Percentiles rank a stretch among this genome's conserved stretches.
These are phyloP conservation scores for Cordyceps fumosorosea DNA, from an alignment of 2,329 filamentous ascomycete species.

Conservation along the genomic window DNA sequence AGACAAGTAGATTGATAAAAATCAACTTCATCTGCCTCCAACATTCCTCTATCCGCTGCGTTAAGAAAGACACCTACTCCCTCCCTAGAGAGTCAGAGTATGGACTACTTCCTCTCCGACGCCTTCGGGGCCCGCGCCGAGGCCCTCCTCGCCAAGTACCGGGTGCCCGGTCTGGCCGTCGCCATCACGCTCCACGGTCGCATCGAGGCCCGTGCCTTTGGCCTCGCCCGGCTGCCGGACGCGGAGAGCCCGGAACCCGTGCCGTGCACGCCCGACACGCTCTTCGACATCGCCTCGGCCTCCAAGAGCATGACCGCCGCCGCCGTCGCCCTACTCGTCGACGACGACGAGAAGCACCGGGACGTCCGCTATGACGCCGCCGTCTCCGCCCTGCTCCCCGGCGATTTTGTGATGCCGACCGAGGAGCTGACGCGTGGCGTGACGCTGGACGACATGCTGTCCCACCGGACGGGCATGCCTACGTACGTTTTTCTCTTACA, in stretches of 20 bases:
- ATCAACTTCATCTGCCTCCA: too few relatives aligned
- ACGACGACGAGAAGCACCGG: slow-evolving; percentile 18
- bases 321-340: slow-evolving; percentile 20
- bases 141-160: slow-evolving; percentile 13
- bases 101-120: slow-evolving; percentile 9
- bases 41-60: too few relatives aligned
- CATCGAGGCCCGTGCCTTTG: slow-evolving; percentile 20
- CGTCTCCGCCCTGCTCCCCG: slow-evolving; percentile 21
- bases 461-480: slow-evolving; percentile 22
- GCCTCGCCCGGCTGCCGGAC: slow-evolving; percentile 16
- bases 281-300: slow-evolving; percentile 23
- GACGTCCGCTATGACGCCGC: slow-evolving; percentile 20
- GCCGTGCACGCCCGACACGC: slow-evolving; percentile 20
- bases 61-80: too few relatives aligned
- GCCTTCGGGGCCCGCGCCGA: slow-evolving; percentile 7
- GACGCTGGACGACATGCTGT: slow-evolving; percentile 21
- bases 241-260: not conserved
- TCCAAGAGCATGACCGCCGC: slow-evolving; percentile 24
- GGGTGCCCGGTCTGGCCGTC: slow-evolving; percentile 21
- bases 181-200: slow-evolving; percentile 12
- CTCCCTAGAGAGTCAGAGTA: not conserved
- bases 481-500: slow-evolving; percentile 11
- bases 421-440: slow-evolving; percentile 16
- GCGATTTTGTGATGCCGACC: slow-evolving; percentile 22
- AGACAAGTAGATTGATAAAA: too few relatives aligned